Evolutionary conservation across 2,329 filamentous ascomycete species (phyloP).

Genomic region (Immersiporthe knoxdaviesiana): DNA sequence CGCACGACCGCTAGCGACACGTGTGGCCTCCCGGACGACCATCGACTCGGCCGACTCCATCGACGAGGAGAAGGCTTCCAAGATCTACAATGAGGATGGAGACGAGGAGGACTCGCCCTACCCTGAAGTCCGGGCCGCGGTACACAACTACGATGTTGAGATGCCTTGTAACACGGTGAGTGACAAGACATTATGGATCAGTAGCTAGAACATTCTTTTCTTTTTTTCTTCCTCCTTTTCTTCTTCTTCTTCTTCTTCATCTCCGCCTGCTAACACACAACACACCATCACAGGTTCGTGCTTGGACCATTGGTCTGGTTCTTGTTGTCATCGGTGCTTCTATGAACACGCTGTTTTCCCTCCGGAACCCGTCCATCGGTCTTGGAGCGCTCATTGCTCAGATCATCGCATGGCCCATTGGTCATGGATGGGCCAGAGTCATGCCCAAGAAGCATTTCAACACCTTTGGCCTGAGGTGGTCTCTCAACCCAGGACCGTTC

Average conservation of each 20-base stretch:
- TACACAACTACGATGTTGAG: constrained; percentile 66
- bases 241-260: too few relatives aligned
- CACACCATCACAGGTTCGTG: constrained; percentile 34
- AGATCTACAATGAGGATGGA: constrained; percentile 40
- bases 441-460: constrained; percentile 55
- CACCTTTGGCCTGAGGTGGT: constrained; percentile 58
- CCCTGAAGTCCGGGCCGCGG: constrained; percentile 66
- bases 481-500: constrained; percentile 69
- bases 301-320: constrained; percentile 64
- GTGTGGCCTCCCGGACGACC: constrained; percentile 24
- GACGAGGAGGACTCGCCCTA: constrained; percentile 64
- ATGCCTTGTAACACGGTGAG: constrained; percentile 68
- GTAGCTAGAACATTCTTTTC: too few relatives aligned
- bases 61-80: constrained; percentile 33
- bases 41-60: constrained; percentile 28
- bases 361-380: constrained; percentile 64
- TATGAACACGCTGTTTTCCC: constrained; percentile 66
- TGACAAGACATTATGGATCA: neutral
- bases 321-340: constrained; percentile 61
- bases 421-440: constrained; percentile 61
- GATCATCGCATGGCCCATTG: constrained; percentile 66
- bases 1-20: constrained; percentile 38
- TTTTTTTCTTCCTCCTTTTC: too few relatives aligned
- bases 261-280: neutral
- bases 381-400: constrained; percentile 65